These are phyloP conservation scores for Peterozyma toletana DNA, from an alignment of 805 yeast genomes.

Conservation along the genomic window DNA sequence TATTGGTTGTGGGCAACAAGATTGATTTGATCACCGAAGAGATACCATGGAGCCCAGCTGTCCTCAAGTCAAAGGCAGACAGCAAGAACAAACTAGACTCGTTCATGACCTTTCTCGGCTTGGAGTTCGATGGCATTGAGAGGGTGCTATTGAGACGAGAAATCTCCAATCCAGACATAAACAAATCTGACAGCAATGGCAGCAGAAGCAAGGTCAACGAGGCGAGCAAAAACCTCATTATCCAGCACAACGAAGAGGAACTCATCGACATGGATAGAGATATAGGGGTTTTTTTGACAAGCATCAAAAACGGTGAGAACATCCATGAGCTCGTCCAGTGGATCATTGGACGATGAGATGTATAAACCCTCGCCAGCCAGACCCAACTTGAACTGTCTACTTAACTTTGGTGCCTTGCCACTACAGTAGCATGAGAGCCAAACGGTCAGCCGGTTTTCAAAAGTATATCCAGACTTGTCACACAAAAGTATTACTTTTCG, in stretches of 20 bases:
- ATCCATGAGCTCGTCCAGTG: conserved; percentile 14
- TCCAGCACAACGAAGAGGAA: conserved; percentile 2
- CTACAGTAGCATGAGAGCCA: too few relatives aligned
- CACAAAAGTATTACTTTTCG: too few relatives aligned
- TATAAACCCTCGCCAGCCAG: too few relatives aligned
- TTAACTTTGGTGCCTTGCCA: too few relatives aligned
- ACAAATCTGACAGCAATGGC: background rate
- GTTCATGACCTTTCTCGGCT: conserved; percentile 15
- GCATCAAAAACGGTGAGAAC: conserved; percentile 13
- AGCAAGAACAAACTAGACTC: conserved; percentile 7
- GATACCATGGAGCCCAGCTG: background rate
- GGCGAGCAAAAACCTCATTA: background rate
- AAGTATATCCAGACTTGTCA: too few relatives aligned
- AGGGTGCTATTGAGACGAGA: conserved; percentile 1
- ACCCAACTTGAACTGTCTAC: too few relatives aligned
- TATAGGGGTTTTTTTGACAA: conserved; percentile 15
- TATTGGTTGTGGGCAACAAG: conserved; percentile 22
- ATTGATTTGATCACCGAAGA: conserved; percentile 16
- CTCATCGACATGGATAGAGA: conserved; percentile 14
- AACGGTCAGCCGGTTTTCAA: too few relatives aligned
- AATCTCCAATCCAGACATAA: background rate
- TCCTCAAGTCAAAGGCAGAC: background rate
- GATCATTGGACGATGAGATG: conserved; percentile 11
- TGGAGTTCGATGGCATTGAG: conserved; percentile 5
- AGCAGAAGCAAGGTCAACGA: background rate